Conservation (phyloP, 306 rosid species). For the Fagus crenata region DNA sequence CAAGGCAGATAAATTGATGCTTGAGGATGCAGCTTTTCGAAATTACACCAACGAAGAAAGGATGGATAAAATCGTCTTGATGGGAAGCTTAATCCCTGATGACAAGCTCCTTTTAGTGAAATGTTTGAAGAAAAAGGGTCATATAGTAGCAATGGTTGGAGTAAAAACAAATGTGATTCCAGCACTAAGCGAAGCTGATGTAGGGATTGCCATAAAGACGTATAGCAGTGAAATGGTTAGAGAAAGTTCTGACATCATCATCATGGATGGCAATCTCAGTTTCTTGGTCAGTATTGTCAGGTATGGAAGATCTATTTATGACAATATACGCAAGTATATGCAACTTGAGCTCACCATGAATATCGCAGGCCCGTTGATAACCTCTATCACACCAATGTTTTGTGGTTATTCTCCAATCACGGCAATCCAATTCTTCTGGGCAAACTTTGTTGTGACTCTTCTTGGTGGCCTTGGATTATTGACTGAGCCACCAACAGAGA, state of each 20-base stretch:
- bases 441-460: not conserved
- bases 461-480: constrained; percentile 16
- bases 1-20: not conserved
- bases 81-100: constrained; percentile 12
- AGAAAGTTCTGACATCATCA: constrained; percentile 15
- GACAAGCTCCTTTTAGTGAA: constrained; percentile 22
- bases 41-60: not conserved
- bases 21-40: constrained; percentile 1
- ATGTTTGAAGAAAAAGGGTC: constrained; percentile 13
- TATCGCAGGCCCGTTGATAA: constrained; percentile 15
- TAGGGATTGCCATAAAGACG: constrained; percentile 9
- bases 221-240: constrained; percentile 14
- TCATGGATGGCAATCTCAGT: not conserved
- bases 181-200: constrained; percentile 29
- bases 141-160: constrained; percentile 15
- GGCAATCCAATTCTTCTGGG: constrained; percentile 13
- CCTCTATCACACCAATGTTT: not conserved
- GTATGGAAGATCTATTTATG: constrained; percentile 22
- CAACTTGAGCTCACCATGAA: constrained; percentile 29
- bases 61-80: constrained; percentile 14
- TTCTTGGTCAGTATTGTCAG: not conserved
- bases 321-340: constrained; percentile 29
- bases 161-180: constrained; percentile 11
- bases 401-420: constrained; percentile 9
- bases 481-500: constrained; percentile 14